These are phyloP conservation scores for Ustilago tritici DNA, from an alignment of 1,284 basidiomycete species.

Conservation along the genomic window DNA sequence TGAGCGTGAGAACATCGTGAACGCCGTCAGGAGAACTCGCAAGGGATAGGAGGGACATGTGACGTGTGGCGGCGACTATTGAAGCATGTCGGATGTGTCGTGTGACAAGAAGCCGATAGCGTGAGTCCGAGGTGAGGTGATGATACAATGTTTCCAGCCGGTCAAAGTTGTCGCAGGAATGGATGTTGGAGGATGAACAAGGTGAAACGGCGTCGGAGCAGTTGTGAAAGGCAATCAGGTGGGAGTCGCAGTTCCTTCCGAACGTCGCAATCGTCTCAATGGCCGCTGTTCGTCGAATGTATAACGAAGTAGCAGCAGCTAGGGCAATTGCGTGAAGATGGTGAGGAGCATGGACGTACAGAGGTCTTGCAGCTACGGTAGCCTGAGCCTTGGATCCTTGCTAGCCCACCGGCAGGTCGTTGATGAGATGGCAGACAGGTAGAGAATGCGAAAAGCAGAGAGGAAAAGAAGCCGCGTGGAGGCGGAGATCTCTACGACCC, in stretches of 20 bases:
- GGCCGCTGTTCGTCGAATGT: too few species aligned
- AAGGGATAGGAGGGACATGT: neutral
- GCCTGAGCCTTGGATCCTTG: neutral
- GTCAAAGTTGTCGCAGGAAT: neutral
- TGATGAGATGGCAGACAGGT: neutral
- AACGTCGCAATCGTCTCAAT: too few species aligned
- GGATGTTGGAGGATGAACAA: neutral
- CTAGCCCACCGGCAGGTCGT: neutral
- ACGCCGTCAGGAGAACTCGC: neutral
- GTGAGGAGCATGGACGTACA: neutral
- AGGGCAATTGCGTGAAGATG: neutral
- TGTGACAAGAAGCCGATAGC: neutral
- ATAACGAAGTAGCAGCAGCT: neutral
- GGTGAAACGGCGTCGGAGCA: too few species aligned
- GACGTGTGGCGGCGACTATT: conserved; percentile 5
- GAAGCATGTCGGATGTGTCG: conserved; percentile 16
- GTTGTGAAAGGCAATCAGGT: too few species aligned
- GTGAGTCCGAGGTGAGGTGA: neutral
- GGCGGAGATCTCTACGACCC: neutral
- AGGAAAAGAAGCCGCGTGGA: neutral
- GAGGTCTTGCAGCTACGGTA: too few species aligned
- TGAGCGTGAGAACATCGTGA: conserved; percentile 30
- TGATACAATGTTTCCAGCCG: neutral
- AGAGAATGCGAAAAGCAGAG: neutral
- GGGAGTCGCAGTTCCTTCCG: too few species aligned